Evolutionary conservation across 352 stramenopile genomes (phyloP).

Genomic region (Globisporangium takayamanum): DNA sequence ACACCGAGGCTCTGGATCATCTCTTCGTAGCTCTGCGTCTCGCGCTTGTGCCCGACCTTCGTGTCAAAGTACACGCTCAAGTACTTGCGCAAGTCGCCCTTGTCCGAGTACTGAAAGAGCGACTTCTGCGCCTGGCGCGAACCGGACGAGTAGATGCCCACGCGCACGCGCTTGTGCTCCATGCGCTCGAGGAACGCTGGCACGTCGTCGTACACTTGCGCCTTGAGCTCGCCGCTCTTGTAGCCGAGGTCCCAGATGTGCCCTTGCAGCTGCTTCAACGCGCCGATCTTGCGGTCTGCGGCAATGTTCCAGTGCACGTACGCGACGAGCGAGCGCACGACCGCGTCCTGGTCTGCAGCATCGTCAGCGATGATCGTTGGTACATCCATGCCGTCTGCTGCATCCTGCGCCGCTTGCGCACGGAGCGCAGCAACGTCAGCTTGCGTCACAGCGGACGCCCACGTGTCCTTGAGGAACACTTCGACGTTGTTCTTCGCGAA

Average conservation of each 20-base stretch:
- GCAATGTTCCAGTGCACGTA: conserved; percentile 74
- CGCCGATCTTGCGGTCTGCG: conserved; percentile 76
- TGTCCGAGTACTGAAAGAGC: conserved; percentile 82
- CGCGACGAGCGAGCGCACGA: conserved; percentile 29
- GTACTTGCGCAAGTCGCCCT: conserved; percentile 69
- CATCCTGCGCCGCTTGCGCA: conserved; percentile 38
- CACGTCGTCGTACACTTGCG: conserved; percentile 91
- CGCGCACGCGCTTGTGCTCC: conserved; percentile 48
- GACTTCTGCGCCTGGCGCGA: conserved; percentile 82
- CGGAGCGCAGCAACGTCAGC: conserved; percentile 39
- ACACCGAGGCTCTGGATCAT: conserved; percentile 80
- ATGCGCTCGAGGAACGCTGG: conserved; percentile 80
- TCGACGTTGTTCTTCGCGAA: conserved; percentile 72
- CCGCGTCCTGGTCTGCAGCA: conserved; percentile 15
- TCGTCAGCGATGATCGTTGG: conserved; percentile 19
- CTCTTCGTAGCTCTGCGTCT: conserved; percentile 64
- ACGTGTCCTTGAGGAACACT: conserved; percentile 54
- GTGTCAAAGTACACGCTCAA: conserved; percentile 86
- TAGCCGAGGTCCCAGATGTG: conserved; percentile 90
- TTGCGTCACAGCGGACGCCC: conserved; percentile 38
- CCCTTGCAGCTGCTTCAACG: conserved; percentile 89
- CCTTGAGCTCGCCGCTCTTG: conserved; percentile 75
- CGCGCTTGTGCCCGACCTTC: conserved; percentile 73
- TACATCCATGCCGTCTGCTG: conserved; percentile 19
- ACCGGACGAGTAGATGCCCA: conserved; percentile 94